phyloP scores from a whole-genome alignment of 2,329 filamentous ascomycete species.

The Metarhizium album region DNA sequence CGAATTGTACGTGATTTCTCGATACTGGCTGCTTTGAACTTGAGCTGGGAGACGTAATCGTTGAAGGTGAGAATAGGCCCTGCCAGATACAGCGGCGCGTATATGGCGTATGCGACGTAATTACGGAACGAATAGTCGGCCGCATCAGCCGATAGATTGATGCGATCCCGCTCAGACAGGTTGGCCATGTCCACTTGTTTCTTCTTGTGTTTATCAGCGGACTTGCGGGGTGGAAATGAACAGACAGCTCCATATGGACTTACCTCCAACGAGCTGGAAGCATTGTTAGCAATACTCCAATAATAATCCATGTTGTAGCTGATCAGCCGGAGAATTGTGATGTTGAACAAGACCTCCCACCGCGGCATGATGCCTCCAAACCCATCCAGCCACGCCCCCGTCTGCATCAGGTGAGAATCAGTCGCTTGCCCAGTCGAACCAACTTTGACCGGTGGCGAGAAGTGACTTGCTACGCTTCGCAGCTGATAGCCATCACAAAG shows the following conservation, averaged over 20 bases:
- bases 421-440: slow-evolving; percentile 7
- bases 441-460: slow-evolving; percentile 24
- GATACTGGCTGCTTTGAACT: slow-evolving; percentile 62
- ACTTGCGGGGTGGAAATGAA: neutral
- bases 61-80: slow-evolving; percentile 97
- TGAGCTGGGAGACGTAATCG: slow-evolving; percentile 83
- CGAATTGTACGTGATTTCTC: slow-evolving; percentile 59
- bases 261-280: slow-evolving; percentile 71
- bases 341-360: slow-evolving; percentile 97
- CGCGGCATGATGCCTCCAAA: slow-evolving; percentile 75
- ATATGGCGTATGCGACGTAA: slow-evolving; percentile 81
- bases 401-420: slow-evolving; percentile 38
- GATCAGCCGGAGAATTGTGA: slow-evolving; percentile 83
- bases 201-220: slow-evolving; percentile 75
- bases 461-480: slow-evolving; percentile 44
- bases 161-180: slow-evolving; percentile 80
- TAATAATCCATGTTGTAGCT: slow-evolving; percentile 97
- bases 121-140: slow-evolving; percentile 71
- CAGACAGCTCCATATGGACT: slow-evolving; percentile 15
- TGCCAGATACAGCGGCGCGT: slow-evolving; percentile 84
- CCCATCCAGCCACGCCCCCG: slow-evolving; percentile 64
- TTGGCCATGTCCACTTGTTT: slow-evolving; percentile 84
- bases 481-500: slow-evolving; percentile 68
- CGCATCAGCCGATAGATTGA: slow-evolving; percentile 61
- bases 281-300: slow-evolving; percentile 65